Conservation (phyloP, 441 rosid genomes). For the Francoa sonchifolia region DNA sequence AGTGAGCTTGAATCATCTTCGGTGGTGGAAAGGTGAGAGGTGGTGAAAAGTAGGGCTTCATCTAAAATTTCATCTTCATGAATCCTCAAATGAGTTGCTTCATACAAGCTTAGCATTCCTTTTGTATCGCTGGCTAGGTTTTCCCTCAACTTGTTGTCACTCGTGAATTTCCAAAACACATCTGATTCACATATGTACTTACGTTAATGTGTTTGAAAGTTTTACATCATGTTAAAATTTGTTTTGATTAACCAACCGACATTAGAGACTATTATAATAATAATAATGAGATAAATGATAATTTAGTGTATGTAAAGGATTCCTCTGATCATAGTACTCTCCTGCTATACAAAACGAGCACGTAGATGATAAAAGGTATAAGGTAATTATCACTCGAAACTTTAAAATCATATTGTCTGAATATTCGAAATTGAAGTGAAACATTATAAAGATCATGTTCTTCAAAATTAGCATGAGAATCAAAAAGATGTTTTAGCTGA, state of each 20-base stretch:
- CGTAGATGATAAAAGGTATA: no score
- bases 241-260: no score
- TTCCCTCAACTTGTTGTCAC: conserved; percentile 4
- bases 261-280: no score
- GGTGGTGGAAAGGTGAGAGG: not conserved
- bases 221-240: not conserved
- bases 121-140: not conserved
- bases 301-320: no score
- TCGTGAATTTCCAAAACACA: conserved; percentile 12
- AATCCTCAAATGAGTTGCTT: conserved; percentile 11
- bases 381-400: not conserved
- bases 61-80: conserved; percentile 13
- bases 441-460: not conserved
- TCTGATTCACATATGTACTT: conserved; percentile 3
- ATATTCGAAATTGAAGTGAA: not conserved
- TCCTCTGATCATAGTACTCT: no score
- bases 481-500: not conserved
- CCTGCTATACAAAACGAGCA: no score
- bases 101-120: conserved; percentile 11
- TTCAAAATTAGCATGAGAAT: not conserved
- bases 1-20: not conserved
- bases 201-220: no score
- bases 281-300: no score
- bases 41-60: conserved; percentile 7
- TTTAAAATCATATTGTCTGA: not conserved